These are phyloP conservation scores for Thuja plicata DNA, from an alignment of 83 land plant genomes.

Conservation along the genomic window DNA sequence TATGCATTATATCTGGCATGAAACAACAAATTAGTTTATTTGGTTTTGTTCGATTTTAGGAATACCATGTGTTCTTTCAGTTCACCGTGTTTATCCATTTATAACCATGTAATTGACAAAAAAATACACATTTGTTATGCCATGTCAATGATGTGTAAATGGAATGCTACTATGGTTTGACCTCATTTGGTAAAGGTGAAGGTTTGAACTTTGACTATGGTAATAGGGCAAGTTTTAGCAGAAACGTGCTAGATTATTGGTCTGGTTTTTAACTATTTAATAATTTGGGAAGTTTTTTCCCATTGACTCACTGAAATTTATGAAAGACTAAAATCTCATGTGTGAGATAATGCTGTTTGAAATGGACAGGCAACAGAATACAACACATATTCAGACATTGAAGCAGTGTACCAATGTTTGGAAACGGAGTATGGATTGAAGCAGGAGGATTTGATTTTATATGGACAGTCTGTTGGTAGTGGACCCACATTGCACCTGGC, in stretches of 20 bases:
- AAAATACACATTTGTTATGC: neutral
- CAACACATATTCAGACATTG: slow-evolving; percentile 31
- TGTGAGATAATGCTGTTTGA: slow-evolving; percentile 6
- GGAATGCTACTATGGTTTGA: neutral
- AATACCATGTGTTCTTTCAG: neutral
- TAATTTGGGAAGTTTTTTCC: neutral
- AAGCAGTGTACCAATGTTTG: slow-evolving; percentile 28
- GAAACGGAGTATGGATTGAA: slow-evolving; percentile 23
- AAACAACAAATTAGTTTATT: neutral
- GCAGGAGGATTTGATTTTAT: slow-evolving; percentile 28
- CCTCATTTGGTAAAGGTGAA: neutral
- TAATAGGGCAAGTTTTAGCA: neutral
- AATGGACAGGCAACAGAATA: slow-evolving; percentile 24
- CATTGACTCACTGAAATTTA: neutral
- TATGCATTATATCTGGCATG: neutral
- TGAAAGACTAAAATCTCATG: neutral
- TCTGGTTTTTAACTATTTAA: neutral
- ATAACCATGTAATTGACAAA: neutral
- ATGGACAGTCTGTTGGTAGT: slow-evolving; percentile 25
- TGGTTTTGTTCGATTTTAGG: neutral
- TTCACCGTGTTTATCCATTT: neutral
- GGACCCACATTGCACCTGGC: slow-evolving; percentile 33
- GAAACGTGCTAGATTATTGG: neutral
- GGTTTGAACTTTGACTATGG: neutral
- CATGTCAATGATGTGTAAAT: neutral